Conservation (phyloP, 1,139 yeast species). For the Blastobotrys elegans region DNA sequence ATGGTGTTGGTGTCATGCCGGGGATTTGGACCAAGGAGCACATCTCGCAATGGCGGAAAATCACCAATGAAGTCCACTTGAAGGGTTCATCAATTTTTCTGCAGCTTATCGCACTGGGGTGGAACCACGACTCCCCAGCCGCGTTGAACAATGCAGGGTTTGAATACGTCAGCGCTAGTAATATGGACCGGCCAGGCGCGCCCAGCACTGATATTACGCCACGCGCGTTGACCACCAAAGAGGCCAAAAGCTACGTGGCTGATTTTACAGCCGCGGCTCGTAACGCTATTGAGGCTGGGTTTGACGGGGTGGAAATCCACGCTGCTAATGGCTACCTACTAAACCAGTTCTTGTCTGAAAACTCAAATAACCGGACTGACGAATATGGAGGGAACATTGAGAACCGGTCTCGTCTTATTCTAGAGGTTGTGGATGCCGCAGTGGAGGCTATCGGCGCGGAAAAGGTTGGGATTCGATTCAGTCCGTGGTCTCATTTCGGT, state of each 20-base stretch:
- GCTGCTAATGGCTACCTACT: slow-evolving; percentile 62
- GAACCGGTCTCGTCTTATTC: slow-evolving; percentile 54
- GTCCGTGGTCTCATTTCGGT: slow-evolving; percentile 46
- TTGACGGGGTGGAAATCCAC: slow-evolving; percentile 67
- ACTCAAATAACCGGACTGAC: slow-evolving; percentile 58
- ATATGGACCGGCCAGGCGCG: not conserved
- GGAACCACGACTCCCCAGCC: slow-evolving; percentile 37
- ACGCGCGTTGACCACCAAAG: slow-evolving; percentile 38
- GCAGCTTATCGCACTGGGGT: slow-evolving; percentile 43
- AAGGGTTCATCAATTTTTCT: slow-evolving; percentile 35
- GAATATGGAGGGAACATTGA: slow-evolving; percentile 64
- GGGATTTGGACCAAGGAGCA: slow-evolving; percentile 45
- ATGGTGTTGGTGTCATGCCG: slow-evolving; percentile 34
- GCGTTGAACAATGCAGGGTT: not conserved
- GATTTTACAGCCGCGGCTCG: slow-evolving; percentile 41
- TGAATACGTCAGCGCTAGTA: slow-evolving; percentile 6
- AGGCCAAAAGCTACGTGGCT: slow-evolving; percentile 37
- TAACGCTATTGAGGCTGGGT: slow-evolving; percentile 50
- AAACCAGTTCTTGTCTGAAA: slow-evolving; percentile 43
- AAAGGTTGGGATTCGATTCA: slow-evolving; percentile 51
- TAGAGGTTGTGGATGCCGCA: slow-evolving; percentile 52
- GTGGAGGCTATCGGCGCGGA: slow-evolving; percentile 49
- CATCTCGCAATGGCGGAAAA: slow-evolving; percentile 37
- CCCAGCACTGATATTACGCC: slow-evolving; percentile 20
- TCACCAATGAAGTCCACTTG: slow-evolving; percentile 36